Evolutionary conservation across 1,284 basidiomycete species (phyloP).

Genomic region (Ganoderma resinaceum): DNA sequence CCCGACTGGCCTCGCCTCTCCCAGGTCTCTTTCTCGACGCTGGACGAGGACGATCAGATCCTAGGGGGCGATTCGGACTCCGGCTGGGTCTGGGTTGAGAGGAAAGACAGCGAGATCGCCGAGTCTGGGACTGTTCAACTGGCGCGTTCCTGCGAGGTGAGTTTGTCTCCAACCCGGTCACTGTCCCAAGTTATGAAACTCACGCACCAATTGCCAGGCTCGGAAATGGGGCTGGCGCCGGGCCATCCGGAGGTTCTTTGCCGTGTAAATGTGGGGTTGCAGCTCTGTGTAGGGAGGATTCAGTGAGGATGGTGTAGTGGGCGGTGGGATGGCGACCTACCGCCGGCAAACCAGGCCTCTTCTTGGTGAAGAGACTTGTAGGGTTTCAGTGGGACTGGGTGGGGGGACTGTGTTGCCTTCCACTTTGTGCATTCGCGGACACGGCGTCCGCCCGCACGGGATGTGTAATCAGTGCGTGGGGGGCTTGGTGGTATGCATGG

Average conservation of each 20-base stretch:
- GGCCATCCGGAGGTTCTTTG: background rate
- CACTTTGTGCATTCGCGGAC: background rate
- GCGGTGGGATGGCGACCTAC: slow-evolving; percentile 1
- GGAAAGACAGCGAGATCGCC: background rate
- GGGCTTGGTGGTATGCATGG: background rate
- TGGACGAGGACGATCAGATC: background rate
- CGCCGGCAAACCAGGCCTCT: background rate
- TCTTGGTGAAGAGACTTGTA: background rate
- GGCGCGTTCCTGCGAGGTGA: background rate
- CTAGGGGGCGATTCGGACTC: background rate
- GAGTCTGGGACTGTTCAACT: background rate
- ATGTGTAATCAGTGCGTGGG: background rate
- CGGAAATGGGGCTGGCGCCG: background rate
- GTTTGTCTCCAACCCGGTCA: background rate
- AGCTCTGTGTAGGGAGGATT: background rate
- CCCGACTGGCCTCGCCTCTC: background rate
- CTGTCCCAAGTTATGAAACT: background rate
- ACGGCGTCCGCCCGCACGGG: background rate
- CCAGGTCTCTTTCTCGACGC: background rate
- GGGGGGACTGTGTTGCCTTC: background rate
- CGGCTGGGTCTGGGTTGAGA: background rate
- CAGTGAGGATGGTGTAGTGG: background rate
- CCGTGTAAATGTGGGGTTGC: background rate
- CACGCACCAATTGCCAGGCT: background rate
- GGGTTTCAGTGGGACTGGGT: background rate